These are phyloP conservation scores for Solanum aculeatissimum DNA, from an alignment of 305 asterid genomes.

Conservation along the genomic window DNA sequence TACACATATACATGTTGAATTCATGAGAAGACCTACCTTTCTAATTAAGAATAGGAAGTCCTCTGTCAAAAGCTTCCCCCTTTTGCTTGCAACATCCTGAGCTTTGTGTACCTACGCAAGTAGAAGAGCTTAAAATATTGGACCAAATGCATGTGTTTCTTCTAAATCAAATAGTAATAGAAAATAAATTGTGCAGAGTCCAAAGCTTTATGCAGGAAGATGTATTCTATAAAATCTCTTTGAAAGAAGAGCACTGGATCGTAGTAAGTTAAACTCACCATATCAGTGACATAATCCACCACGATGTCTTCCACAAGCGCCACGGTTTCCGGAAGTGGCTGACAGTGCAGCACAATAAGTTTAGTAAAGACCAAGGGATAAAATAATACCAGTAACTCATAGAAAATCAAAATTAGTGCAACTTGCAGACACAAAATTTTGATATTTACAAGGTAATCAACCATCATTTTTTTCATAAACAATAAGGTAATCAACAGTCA, in stretches of 20 bases:
- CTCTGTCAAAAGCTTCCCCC: conserved; percentile 87
- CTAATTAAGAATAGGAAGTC: conserved; percentile 84
- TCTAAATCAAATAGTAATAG: neutral
- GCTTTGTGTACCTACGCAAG: conserved; percentile 80
- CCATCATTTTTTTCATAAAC: neutral
- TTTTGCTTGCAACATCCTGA: conserved; percentile 65
- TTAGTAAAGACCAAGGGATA: neutral
- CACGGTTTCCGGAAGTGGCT: conserved; percentile 95
- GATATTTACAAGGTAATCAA: neutral
- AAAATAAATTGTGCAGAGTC: neutral
- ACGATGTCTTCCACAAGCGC: conserved; percentile 88
- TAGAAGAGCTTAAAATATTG: neutral
- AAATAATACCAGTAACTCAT: neutral
- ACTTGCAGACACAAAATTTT: neutral
- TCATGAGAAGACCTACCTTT: conserved; percentile 33
- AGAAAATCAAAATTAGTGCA: neutral
- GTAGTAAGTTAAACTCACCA: conserved; percentile 31
- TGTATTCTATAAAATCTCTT: neutral
- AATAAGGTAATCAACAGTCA: neutral
- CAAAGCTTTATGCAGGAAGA: neutral
- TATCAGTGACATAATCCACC: conserved; percentile 85
- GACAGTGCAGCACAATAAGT: conserved; percentile 8
- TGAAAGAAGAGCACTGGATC: neutral
- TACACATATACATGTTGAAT: neutral
- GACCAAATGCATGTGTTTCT: neutral